These are phyloP conservation scores for Globisporangium echinulatum DNA, from an alignment of 352 stramenopile species.

Conservation along the genomic window DNA sequence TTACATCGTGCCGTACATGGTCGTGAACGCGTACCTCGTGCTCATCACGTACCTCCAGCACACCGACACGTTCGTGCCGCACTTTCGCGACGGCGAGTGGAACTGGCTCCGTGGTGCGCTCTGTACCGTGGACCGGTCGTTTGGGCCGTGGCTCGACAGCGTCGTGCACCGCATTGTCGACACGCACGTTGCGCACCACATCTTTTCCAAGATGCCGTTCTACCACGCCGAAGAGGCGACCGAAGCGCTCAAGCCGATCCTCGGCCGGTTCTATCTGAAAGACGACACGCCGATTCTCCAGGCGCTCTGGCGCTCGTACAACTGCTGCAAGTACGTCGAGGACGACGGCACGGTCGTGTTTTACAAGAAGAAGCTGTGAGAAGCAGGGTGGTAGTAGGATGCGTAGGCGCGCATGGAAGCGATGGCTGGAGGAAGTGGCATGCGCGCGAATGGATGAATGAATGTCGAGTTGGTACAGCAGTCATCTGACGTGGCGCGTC, in stretches of 20 bases:
- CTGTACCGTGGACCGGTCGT: slow-evolving; percentile 97
- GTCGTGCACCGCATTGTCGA: slow-evolving; percentile 97
- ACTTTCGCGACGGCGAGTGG: slow-evolving; percentile 94
- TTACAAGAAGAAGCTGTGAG: slow-evolving; percentile 74
- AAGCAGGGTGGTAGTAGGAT: too few species aligned
- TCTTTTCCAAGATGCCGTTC: slow-evolving; percentile 99
- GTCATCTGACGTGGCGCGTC: too few species aligned
- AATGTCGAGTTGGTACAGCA: background rate
- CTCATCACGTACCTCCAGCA: slow-evolving; percentile 98
- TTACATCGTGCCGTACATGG: slow-evolving; percentile 95
- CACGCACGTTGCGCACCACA: slow-evolving; percentile 97
- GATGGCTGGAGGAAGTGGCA: too few species aligned
- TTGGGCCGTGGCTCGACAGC: slow-evolving; percentile 93
- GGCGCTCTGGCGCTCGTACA: slow-evolving; percentile 91
- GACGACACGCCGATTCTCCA: slow-evolving; percentile 85
- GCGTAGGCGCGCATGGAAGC: too few species aligned
- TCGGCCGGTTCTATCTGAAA: slow-evolving; percentile 96
- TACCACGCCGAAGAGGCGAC: slow-evolving; percentile 97
- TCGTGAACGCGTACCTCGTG: slow-evolving; percentile 95
- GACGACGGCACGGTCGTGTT: slow-evolving; percentile 88
- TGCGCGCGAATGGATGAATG: background rate
- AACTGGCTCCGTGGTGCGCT: slow-evolving; percentile 95
- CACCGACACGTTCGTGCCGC: slow-evolving; percentile 96
- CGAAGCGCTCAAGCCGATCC: slow-evolving; percentile 86
- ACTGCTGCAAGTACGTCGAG: slow-evolving; percentile 93